phyloP scores from a whole-genome alignment of 1,139 yeast species.

The Yamadazyma diddensiae region DNA sequence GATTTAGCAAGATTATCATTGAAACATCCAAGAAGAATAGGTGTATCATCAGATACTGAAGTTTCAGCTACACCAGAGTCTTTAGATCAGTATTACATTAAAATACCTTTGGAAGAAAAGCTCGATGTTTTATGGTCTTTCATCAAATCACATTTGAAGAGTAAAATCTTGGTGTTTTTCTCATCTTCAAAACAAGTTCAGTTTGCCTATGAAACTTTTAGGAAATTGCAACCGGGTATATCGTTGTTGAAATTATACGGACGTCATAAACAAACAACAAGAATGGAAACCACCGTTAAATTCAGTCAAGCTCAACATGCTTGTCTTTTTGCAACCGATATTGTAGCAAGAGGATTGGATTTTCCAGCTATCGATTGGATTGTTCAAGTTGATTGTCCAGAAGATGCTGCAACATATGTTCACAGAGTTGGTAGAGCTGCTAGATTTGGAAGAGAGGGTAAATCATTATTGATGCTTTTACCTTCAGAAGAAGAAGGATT shows the following conservation, averaged over 20 bases:
- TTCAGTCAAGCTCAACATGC: slow-evolving; percentile 84
- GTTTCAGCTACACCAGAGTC: slow-evolving; percentile 74
- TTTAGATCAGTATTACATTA: slow-evolving; percentile 78
- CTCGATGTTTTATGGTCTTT: slow-evolving; percentile 87
- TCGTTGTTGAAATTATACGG: slow-evolving; percentile 92
- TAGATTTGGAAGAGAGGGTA: slow-evolving; percentile 86
- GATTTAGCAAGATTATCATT: slow-evolving; percentile 89
- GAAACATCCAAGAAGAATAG: slow-evolving; percentile 72
- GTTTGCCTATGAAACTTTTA: slow-evolving; percentile 84
- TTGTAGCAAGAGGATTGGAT: slow-evolving; percentile 95
- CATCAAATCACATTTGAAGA: slow-evolving; percentile 80
- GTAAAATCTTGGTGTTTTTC: slow-evolving; percentile 82
- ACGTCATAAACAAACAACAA: slow-evolving; percentile 89
- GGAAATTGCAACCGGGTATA: slow-evolving; percentile 94
- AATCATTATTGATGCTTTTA: slow-evolving; percentile 75
- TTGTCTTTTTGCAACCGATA: slow-evolving; percentile 92
- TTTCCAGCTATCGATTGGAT: slow-evolving; percentile 99
- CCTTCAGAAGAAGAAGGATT: slow-evolving; percentile 84
- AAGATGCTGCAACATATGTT: slow-evolving; percentile 89
- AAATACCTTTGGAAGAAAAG: slow-evolving; percentile 73
- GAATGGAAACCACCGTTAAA: slow-evolving; percentile 84
- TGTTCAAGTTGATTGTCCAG: slow-evolving; percentile 93
- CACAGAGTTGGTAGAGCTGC: slow-evolving; percentile 98
- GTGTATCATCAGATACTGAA: slow-evolving; percentile 51
- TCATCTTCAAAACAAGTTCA: slow-evolving; percentile 96